phyloP scores from a whole-genome alignment of 441 rosid species.

The Adansonia madagascariensis region DNA sequence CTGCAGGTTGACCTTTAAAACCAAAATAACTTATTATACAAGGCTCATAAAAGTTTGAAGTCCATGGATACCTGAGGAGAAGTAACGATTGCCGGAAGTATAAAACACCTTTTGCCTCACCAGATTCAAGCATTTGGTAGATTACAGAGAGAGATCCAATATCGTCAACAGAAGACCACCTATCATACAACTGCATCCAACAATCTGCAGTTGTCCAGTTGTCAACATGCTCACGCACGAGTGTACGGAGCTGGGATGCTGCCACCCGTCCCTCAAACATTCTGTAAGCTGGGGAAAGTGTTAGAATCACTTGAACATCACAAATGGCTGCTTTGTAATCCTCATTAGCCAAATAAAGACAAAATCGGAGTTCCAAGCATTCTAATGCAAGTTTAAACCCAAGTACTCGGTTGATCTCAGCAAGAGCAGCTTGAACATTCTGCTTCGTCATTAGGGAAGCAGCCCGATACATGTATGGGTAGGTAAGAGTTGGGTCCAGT shows the following conservation, averaged over 20 bases:
- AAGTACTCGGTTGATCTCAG: conserved; percentile 82
- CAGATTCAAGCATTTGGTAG: conserved; percentile 98
- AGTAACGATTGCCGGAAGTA: conserved; percentile 95
- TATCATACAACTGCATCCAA: conserved; percentile 94
- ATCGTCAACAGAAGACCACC: conserved; percentile 97
- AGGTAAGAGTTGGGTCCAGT: conserved; percentile 87
- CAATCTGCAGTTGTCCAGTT: conserved; percentile 96
- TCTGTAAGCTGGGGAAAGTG: conserved; percentile 81
- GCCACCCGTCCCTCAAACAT: conserved; percentile 95
- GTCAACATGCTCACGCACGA: conserved; percentile 86
- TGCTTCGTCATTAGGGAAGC: conserved; percentile 77
- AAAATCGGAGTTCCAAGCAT: conserved; percentile 94
- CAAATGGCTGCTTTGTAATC: conserved; percentile 79
- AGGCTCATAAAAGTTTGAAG: background rate
- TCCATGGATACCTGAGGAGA: conserved; percentile 53
- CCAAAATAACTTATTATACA: background rate
- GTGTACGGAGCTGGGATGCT: conserved; percentile 77
- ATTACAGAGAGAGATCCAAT: conserved; percentile 97
- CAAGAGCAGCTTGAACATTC: conserved; percentile 78
- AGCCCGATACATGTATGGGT: conserved; percentile 94
- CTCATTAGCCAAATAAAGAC: conserved; percentile 86
- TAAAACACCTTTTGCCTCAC: conserved; percentile 82
- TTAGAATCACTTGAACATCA: conserved; percentile 92
- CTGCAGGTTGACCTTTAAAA: background rate
- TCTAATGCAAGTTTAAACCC: conserved; percentile 92